Evolutionary conservation across 2,329 filamentous ascomycete genomes (phyloP).

Genomic region (Fusarium pseudoanthophilum): DNA sequence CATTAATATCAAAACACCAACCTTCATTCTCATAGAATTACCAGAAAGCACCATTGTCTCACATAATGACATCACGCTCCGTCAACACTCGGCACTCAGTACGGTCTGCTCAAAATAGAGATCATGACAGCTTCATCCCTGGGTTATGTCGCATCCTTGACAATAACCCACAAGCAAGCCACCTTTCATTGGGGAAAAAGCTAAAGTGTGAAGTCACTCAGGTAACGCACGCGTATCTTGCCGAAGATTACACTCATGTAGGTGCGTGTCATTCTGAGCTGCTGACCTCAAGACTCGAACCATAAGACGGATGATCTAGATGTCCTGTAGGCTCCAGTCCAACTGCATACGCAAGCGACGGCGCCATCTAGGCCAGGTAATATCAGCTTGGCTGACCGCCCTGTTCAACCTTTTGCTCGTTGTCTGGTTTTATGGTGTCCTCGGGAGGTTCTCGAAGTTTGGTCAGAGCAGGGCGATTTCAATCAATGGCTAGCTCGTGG

Average conservation of each 20-base stretch:
- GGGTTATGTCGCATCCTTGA: background rate
- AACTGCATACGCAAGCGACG: conserved; percentile 33
- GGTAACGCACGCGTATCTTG: conserved; percentile 10
- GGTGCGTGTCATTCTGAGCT: conserved; percentile 26
- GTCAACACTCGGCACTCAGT: conserved; percentile 2
- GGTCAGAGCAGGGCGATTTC: conserved; percentile 24
- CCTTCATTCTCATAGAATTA: background rate
- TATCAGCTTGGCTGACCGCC: conserved; percentile 34
- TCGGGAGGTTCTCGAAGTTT: background rate
- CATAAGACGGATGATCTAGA: conserved; percentile 35
- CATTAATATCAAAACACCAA: background rate
- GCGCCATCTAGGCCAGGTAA: conserved; percentile 29
- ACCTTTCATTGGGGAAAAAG: background rate
- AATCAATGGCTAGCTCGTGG: conserved; percentile 10
- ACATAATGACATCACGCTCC: background rate
- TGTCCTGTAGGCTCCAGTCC: conserved; percentile 22
- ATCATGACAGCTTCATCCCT: conserved; percentile 14
- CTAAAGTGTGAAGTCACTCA: background rate
- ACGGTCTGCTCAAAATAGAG: background rate
- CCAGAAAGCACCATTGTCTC: background rate
- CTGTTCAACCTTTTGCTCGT: conserved; percentile 5
- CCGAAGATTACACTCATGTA: conserved; percentile 10
- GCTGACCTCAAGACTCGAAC: conserved; percentile 36
- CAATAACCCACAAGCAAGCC: conserved; percentile 5
- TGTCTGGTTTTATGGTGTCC: conserved; percentile 3